Evolutionary conservation across 345 rosid genomes (phyloP), one percentile per base, ranked within the genome.

Genomic region (Citropsis articulata): DNA sequence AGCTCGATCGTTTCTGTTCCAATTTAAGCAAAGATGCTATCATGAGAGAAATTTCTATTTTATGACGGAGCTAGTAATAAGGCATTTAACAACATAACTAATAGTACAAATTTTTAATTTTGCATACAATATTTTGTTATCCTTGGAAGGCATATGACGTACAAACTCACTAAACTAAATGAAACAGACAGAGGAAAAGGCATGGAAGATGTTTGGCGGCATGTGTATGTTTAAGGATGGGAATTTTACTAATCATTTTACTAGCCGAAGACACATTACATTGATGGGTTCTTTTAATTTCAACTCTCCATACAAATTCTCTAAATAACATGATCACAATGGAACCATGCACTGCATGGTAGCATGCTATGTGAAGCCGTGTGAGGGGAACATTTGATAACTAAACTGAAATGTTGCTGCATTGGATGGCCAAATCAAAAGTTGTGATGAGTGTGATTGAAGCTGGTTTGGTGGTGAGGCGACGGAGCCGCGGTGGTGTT

Each of bases 371-470:
- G 6, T 16, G 57, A 53, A 53, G 57, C 22, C 57, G 7, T 18
- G 21, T 18, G 12, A 48, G 55, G 27, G 55, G 63, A 18, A 53
- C 57, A 53, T 18, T 53, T 13, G 50, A 13, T 13, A 53, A 53
- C 57, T 5, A 2, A 19, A 53, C 21, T 1, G 22, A 77, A n/a
- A 13, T 7, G 66, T 73, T 8, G 59, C 8, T 22, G 30, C 30
- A 12, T 64, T 18, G 25, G 7, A 9, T 16, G 56, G 57, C 61
- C 27, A 31, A 72, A 71, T 88, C 85, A 89, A 73, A 69, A 89
- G 84, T 59, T 62, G 74, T 66, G 95, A 65, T 63, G 95, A 60
- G 83, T 89, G 78, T 81, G 85, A 75, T 90, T 88, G 73, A 72
- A 25, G 53, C 81, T 85, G 78, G 82, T 86, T 76, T 77, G 85